Evolutionary conservation across 2,329 filamentous ascomycete genomes (phyloP), one percentile per base, ranked within the genome.

Genomic region (Colletotrichum higginsianum): DNA sequence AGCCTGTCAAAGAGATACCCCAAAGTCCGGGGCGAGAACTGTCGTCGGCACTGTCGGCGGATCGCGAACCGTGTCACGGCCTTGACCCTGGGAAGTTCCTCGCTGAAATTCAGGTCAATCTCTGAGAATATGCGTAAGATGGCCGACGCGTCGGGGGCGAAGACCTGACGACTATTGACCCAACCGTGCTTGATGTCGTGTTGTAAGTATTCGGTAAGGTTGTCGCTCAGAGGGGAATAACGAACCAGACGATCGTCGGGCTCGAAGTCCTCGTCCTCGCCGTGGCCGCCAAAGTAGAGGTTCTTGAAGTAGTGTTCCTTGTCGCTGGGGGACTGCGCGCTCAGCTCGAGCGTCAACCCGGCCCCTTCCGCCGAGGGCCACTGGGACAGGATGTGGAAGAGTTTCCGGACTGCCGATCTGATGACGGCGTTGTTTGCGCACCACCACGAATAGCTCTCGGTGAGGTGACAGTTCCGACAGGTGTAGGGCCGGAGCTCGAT

Each of bases 291-390:
- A 42, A 80, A 78, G 70, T 74, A 58, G 26, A 75, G 68, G 67
- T 79, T 74, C 66, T 78, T 79, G 71, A 81, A 81, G 74, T 74
- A 82, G 72, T 82, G 78, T 57, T 80, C 70, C 13, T 56, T 76
- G 76, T 83, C 79, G 67, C 80, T 82, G 15, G 78, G 79, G 60
- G 78, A 81, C 50, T 79, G 76, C 2, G 71, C 76, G 65, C 79
- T 80, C 21, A 82, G 69, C 73, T 83, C 82, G 71, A 83, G 73
- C 8, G 75, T 75, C 73, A 83, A 73, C 40, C 67, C 56, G 35
- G 70, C 70, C 15, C 64, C 61, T 16, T 73, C 57, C 16, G 9
- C 2, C 50, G 49, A 42, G 2, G 57, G 58, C 81, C 80, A 82
- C 12, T 61, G 73, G 38, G 76, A 76, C 38, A 82, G 78, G 69